phyloP scores from a whole-genome alignment of 2,329 filamentous ascomycete genomes.

The Exophiala viscosa region DNA sequence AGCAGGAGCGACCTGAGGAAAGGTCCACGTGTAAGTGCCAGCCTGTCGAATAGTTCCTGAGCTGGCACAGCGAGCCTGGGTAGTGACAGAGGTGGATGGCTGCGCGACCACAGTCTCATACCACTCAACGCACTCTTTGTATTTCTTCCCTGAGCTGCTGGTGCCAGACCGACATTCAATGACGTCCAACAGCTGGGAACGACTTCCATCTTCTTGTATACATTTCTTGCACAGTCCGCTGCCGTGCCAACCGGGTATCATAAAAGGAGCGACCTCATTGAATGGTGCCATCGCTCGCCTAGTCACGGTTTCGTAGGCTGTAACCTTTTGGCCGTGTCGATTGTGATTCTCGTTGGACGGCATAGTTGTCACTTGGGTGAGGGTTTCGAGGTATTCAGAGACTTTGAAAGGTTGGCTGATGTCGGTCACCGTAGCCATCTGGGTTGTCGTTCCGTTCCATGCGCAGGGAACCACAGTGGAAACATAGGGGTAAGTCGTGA shows the following conservation, averaged over 20 bases:
- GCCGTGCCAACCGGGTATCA: slow-evolving; percentile 13
- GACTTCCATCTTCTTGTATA: background rate
- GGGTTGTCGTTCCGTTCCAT: slow-evolving; percentile 14
- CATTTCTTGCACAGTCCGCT: slow-evolving; percentile 5
- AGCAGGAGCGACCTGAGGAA: slow-evolving; percentile 10
- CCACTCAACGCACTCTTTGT: slow-evolving; percentile 2
- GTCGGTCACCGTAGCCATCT: slow-evolving; percentile 12
- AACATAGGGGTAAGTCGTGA: slow-evolving; percentile 16
- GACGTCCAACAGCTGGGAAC: slow-evolving; percentile 3
- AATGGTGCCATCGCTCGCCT: slow-evolving; percentile 12
- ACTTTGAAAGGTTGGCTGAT: slow-evolving; percentile 7
- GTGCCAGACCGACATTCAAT: slow-evolving; percentile 4
- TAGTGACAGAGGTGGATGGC: background rate
- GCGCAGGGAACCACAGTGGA: slow-evolving; percentile 19
- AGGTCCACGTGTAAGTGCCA: slow-evolving; percentile 16
- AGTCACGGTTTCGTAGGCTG: slow-evolving; percentile 8
- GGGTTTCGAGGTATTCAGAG: slow-evolving; percentile 12
- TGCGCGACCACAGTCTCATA: slow-evolving; percentile 4
- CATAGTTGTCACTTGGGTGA: slow-evolving; percentile 3
- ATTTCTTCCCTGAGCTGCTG: background rate
- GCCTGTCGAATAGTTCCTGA: background rate
- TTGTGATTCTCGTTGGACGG: background rate
- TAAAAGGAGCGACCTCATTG: slow-evolving; percentile 8
- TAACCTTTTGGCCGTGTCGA: background rate
- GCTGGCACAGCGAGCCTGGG: slow-evolving; percentile 1